These are phyloP conservation scores for Barnettozyma salicaria DNA, from an alignment of 805 yeast species.

Conservation along the genomic window DNA sequence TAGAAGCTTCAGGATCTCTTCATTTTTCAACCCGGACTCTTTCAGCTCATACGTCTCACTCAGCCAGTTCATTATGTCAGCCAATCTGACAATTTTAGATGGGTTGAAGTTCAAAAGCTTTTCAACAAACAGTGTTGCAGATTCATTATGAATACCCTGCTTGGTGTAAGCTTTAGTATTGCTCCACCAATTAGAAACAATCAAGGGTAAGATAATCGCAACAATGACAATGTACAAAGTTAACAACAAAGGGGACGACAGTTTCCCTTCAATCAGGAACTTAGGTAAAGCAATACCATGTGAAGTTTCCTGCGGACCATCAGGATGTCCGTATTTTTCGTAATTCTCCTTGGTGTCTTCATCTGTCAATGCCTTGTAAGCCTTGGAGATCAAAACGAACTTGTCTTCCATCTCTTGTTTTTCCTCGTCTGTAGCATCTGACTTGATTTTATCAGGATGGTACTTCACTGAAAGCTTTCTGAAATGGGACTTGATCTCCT, in stretches of 20 bases:
- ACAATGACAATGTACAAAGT: constrained; percentile 63
- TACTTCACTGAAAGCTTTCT: constrained; percentile 80
- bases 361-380: constrained; percentile 93
- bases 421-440: constrained; percentile 46
- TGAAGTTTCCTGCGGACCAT: constrained; percentile 84
- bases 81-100: constrained; percentile 51
- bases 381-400: constrained; percentile 79
- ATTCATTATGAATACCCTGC: constrained; percentile 71
- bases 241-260: constrained; percentile 56
- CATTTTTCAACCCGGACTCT: constrained; percentile 36
- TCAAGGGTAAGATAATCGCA: constrained; percentile 70
- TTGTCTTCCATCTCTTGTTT: constrained; percentile 59
- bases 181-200: constrained; percentile 90
- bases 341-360: constrained; percentile 77
- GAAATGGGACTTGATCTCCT: constrained; percentile 74
- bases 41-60: constrained; percentile 63
- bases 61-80: constrained; percentile 51
- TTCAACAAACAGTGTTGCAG: constrained; percentile 77
- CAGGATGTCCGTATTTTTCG: constrained; percentile 91
- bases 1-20: constrained; percentile 46
- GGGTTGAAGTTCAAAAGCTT: constrained; percentile 70
- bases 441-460: constrained; percentile 88
- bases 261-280: constrained; percentile 75
- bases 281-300: constrained; percentile 96
- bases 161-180: constrained; percentile 74